Conservation (phyloP, 2,329 filamentous ascomycete genomes). For the Diaporthe citrichinensis region DNA sequence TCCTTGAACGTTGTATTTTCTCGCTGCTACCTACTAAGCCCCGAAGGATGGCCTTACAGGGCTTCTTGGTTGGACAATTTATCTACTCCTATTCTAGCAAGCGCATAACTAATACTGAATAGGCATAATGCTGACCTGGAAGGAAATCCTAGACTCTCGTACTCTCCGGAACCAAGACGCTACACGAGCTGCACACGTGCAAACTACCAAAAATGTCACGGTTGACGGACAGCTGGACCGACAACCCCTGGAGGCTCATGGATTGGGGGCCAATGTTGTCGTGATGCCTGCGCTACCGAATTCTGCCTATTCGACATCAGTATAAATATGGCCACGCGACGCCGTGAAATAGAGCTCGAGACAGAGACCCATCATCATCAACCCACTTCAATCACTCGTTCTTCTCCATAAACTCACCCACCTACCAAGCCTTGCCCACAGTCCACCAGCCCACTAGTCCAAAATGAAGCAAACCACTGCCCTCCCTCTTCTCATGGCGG, state of each 20-base stretch:
- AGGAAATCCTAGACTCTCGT: constrained; percentile 3
- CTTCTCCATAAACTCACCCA: background rate
- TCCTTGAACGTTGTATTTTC: constrained; percentile 2
- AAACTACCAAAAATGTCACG: background rate
- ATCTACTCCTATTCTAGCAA: background rate
- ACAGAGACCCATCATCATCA: background rate
- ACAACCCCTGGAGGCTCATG: background rate
- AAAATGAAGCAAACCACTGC: constrained; percentile 12
- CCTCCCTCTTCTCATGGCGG: constrained; percentile 7
- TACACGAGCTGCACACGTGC: background rate
- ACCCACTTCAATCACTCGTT: background rate
- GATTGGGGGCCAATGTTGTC: background rate
- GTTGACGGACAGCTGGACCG: background rate
- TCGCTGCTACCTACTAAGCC: constrained; percentile 18
- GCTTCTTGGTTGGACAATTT: background rate
- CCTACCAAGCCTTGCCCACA: background rate
- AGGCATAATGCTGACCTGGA: constrained; percentile 18
- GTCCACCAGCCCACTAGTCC: background rate
- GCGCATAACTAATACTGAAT: constrained; percentile 2
- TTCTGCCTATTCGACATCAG: background rate
- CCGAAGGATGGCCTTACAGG: constrained; percentile 8
- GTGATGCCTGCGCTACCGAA: background rate
- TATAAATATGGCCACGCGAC: background rate
- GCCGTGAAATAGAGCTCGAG: background rate
- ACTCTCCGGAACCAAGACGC: background rate